These are phyloP conservation scores for Malbranchea zuffiana DNA, from an alignment of 2,329 filamentous ascomycete genomes.

Conservation along the genomic window DNA sequence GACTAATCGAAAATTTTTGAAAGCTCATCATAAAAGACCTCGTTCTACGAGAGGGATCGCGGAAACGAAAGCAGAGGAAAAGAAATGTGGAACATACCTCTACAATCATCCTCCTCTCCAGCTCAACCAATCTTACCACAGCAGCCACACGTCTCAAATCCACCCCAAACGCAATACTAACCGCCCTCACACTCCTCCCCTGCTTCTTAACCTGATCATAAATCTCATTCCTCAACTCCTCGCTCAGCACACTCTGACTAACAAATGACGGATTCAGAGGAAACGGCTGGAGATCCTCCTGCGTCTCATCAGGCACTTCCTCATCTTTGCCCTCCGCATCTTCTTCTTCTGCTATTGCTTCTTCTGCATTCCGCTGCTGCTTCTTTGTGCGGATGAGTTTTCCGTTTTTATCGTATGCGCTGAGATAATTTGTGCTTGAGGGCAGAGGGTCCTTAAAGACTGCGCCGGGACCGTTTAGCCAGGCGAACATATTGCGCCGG, in stretches of 20 bases:
- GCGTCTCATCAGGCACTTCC: conserved; percentile 3
- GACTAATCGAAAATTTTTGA: conserved; percentile 99
- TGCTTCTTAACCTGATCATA: conserved; percentile 56
- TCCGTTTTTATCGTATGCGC: conserved; percentile 43
- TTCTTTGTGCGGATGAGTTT: conserved; percentile 32
- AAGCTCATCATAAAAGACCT: conserved; percentile 54
- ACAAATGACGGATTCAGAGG: conserved; percentile 61
- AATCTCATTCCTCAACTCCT: conserved; percentile 61
- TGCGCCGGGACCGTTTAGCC: conserved; percentile 47
- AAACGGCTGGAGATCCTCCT: conserved; percentile 47
- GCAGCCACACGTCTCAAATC: conserved; percentile 78
- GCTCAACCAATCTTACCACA: conserved; percentile 71
- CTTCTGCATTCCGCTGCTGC: conserved; percentile 8
- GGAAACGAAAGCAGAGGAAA: conserved; percentile 2
- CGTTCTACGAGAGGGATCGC: conserved; percentile 8
- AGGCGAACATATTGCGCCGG: conserved; percentile 21
- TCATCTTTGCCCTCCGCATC: conserved; percentile 12
- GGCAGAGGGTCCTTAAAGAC: conserved; percentile 40
- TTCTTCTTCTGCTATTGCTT: conserved; percentile 20
- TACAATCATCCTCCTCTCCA: conserved; percentile 66
- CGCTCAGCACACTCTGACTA: conserved; percentile 62
- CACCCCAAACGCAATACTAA: conserved; percentile 65
- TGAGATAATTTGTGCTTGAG: conserved; percentile 45
- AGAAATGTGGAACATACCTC: conserved; percentile 52
- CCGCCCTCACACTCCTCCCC: conserved; percentile 59